These are phyloP conservation scores for Cadophora sp. DNA, from an alignment of 2,329 filamentous ascomycete species.

Conservation along the genomic window DNA sequence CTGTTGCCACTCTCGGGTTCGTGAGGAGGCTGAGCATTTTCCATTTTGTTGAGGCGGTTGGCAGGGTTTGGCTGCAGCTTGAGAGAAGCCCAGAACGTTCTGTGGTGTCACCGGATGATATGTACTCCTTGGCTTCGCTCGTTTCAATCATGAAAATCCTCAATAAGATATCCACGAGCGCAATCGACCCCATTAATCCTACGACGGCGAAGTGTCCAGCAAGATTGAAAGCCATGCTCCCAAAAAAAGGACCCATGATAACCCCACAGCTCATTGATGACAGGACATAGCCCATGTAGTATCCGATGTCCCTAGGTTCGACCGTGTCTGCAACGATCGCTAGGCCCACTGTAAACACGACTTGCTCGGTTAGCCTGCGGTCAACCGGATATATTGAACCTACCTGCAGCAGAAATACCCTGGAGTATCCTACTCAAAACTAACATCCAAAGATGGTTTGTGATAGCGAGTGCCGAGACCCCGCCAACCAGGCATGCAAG, in stretches of 20 bases:
- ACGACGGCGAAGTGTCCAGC: conserved; percentile 63
- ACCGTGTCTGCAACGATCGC: conserved; percentile 75
- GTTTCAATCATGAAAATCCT: conserved; percentile 66
- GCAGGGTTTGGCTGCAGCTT: background rate
- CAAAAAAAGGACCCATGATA: conserved; percentile 65
- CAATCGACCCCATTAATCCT: conserved; percentile 56
- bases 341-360: conserved; percentile 76
- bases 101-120: conserved; percentile 9
- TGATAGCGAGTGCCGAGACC: conserved; percentile 8
- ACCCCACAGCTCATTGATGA: conserved; percentile 63
- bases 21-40: conserved; percentile 9
- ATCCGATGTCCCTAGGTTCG: conserved; percentile 62
- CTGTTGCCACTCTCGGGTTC: conserved; percentile 18
- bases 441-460: conserved; percentile 44
- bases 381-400: background rate
- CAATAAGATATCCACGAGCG: conserved; percentile 63
- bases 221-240: conserved; percentile 64
- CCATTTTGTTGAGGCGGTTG: background rate
- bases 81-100: conserved; percentile 47
- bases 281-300: conserved; percentile 63
- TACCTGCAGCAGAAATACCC: conserved; percentile 64
- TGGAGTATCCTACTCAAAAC: conserved; percentile 69
- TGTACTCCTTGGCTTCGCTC: conserved; percentile 57
- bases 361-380: conserved; percentile 31
- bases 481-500: conserved; percentile 11